Evolutionary conservation across 2,329 filamentous ascomycete genomes (phyloP).

Genomic region (Fonsecaea nubica): DNA sequence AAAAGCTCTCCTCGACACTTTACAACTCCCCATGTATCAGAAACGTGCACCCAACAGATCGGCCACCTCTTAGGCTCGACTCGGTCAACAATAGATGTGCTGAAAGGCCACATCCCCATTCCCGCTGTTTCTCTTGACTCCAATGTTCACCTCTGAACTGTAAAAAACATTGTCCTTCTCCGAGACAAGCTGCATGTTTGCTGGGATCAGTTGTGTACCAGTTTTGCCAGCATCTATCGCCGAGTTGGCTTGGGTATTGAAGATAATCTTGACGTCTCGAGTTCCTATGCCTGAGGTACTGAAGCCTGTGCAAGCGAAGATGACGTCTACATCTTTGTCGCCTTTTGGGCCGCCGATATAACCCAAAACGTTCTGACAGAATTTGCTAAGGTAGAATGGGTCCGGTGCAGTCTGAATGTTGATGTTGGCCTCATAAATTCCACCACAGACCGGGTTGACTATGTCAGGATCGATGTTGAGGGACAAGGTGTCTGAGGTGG

Average conservation of each 20-base stretch:
- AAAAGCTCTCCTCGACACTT: neutral
- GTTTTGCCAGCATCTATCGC: slow-evolving; percentile 17
- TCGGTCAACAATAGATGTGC: slow-evolving; percentile 30
- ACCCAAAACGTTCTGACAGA: slow-evolving; percentile 24
- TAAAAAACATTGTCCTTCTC: slow-evolving; percentile 21
- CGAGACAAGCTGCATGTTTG: slow-evolving; percentile 24
- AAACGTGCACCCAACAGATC: neutral
- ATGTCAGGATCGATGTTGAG: slow-evolving; percentile 43
- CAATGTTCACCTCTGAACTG: slow-evolving; percentile 20
- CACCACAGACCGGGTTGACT: slow-evolving; percentile 37
- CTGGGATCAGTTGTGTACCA: slow-evolving; percentile 22
- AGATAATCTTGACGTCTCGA: slow-evolving; percentile 24
- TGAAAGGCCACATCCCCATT: slow-evolving; percentile 13
- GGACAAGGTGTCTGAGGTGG: slow-evolving; percentile 8
- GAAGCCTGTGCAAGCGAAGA: slow-evolving; percentile 24
- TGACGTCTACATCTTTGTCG: slow-evolving; percentile 26
- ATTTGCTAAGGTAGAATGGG: slow-evolving; percentile 27
- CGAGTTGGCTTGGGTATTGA: slow-evolving; percentile 13
- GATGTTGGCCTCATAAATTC: slow-evolving; percentile 30
- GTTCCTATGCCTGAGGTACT: slow-evolving; percentile 19
- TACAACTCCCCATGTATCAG: neutral
- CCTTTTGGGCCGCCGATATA: slow-evolving; percentile 30
- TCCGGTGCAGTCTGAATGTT: slow-evolving; percentile 27
- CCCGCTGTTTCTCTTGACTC: slow-evolving; percentile 19
- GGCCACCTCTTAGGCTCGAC: neutral